Base-by-base conservation (phyloP, 2,329 filamentous ascomycete species). In the Sporothrix schenckii region DNA sequence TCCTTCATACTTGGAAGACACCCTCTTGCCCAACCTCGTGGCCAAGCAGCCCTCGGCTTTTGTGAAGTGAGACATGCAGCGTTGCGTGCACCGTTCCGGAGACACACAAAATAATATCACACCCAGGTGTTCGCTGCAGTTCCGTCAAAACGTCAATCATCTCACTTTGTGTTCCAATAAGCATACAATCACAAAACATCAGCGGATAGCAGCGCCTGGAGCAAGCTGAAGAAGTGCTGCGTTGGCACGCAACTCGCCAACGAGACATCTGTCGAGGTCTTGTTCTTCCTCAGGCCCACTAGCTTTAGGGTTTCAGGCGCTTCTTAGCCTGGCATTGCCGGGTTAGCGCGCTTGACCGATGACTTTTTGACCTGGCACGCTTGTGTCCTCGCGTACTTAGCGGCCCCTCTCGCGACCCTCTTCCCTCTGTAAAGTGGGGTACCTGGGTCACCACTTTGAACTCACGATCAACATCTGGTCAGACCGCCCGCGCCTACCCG, bases 1-100 rank as follows among this genome's bases (percentile, higher is more conserved):
- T 27, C 34, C 34, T 9, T 34, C 34, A 34, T 4, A 9, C 34
- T 13, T 44, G 14, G 41, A 44, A 19, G 16, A 60, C 56, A 63
- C 58, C 58, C 58, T 27, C 66, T 44, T 58, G 21, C 19, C 14
- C 16, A 41, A 44, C 54, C 49, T 63, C 66, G 66, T 69, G 66
- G 68, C 49, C 56, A 21, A 27, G 47, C 49, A 16, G 58, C 34
- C 54, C 58, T 65, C 49, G 68, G 58, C 58, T 69, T 24, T 21
- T 66, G 68, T 34, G 56, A 56, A 65, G 58, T 69, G 68, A 69
- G 68, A 69, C 68, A 69, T 69, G 68, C 68, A 69, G 41, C 60
- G 60, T 41, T 41, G 21, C 21, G 60, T 69, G 54, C 14, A 21
- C n/a, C 56, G 9, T 53, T 30, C 21, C 21, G 56, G 44, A 50